Base-by-base conservation (phyloP, 148 eudicot genomes). In the Heliamphora exappendiculata region DNA sequence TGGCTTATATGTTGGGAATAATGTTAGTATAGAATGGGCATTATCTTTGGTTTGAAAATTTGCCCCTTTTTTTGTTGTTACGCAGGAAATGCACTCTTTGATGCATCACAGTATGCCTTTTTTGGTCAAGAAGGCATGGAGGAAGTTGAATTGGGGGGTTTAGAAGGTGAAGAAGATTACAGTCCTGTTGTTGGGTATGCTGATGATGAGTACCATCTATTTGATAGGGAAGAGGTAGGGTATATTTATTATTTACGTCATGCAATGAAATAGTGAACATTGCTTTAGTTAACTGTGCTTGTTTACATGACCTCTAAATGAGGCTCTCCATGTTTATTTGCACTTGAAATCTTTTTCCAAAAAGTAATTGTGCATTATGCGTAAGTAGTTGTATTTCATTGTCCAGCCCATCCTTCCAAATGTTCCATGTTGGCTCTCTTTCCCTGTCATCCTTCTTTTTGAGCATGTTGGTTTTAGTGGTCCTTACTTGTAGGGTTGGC, bases 41-140 rank as follows among this genome's bases (percentile, higher is more conserved):
- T 19, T 41, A 19, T 70, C 41, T n/a, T 69, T 44, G 24, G 22
- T 58, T 49, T 19, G 44, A 59, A 47, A 20, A 36, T 34, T 60
- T 66, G n/a, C n/a, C n/a, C n/a, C 44, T 73, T 72, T 54, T 89
- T n/a, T n/a, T n/a, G n/a, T n/a, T n/a, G n/a, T n/a, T n/a, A n/a
- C n/a, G 90, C 92, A 95, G 98, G 76, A 84, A 80, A 70, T 85
- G 89, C 89, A 8, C 80, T 79, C 24, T 95, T 95, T 81, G 97
- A 95, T 88, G 98, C 98, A 71, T 95, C 97, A 28, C 96, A 91
- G 36, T 95, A 95, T 81, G 90, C 92, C 19, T 95, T 95, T 73
- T 95, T 95, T 53, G 92, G 93, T 59, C 81, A 88, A 76, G 86
- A 84, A 78, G 79, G 72, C 44, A 80, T 68, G 73, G 94, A 92